A percentile compares a stretch with the other conserved stretches of the same genome.
Evolutionary conservation across 805 yeast species (phyloP).

Genomic region (Trichomonascus vanleenenianus): DNA sequence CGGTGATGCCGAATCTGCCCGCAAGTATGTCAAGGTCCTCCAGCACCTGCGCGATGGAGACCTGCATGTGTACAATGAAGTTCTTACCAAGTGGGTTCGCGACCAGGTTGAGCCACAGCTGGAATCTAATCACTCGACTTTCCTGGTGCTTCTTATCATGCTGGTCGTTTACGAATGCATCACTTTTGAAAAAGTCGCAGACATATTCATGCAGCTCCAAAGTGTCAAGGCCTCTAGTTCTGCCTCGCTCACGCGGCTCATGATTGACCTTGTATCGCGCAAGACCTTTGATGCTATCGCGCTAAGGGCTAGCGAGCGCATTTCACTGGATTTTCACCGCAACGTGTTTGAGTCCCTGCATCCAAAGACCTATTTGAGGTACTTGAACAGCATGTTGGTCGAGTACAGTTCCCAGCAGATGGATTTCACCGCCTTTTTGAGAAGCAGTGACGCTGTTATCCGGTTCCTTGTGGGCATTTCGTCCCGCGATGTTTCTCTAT

Average conservation of each 20-base stretch:
- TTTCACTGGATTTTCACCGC: constrained; percentile 19
- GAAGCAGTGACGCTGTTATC: neutral
- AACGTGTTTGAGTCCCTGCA: constrained; percentile 10
- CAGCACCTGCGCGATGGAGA: constrained; percentile 20
- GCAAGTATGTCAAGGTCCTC: constrained; percentile 12
- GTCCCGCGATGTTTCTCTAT: constrained; percentile 5
- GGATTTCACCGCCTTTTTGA: constrained; percentile 1
- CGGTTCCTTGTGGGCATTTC: constrained; percentile 10
- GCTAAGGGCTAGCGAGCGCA: constrained; percentile 14
- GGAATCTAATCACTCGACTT: constrained; percentile 28
- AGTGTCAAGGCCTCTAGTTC: constrained; percentile 14
- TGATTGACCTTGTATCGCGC: constrained; percentile 16
- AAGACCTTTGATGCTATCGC: constrained; percentile 3
- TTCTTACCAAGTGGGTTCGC: constrained; percentile 21
- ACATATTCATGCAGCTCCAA: constrained; percentile 24
- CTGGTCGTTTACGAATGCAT: constrained; percentile 34
- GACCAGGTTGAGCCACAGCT: constrained; percentile 24
- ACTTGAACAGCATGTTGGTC: constrained; percentile 10
- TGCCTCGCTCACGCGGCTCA: constrained; percentile 18
- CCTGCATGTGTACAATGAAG: constrained; percentile 14
- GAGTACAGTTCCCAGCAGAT: neutral
- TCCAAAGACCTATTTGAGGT: constrained; percentile 11
- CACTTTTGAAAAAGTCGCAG: constrained; percentile 29
- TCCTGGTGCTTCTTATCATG: constrained; percentile 32
- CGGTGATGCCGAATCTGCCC: constrained; percentile 6